Evolutionary conservation across 148 eudicot genomes (phyloP).

Genomic region (Salicornia ramosissima): DNA sequence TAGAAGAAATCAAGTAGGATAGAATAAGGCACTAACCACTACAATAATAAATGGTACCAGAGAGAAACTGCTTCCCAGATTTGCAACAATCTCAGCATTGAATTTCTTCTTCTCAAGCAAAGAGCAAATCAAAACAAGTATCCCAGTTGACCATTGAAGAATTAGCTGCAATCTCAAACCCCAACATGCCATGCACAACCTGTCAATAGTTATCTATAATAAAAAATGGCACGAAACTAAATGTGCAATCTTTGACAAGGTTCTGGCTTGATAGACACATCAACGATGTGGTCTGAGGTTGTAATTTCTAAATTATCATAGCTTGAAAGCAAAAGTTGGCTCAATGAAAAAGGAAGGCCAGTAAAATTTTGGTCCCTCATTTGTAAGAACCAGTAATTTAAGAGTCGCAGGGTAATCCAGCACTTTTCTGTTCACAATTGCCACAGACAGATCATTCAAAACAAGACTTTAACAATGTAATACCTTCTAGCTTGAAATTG

Average conservation of each 20-base stretch:
- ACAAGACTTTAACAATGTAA: not conserved
- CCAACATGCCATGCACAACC: slow-evolving; percentile 37
- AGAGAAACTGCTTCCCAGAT: slow-evolving; percentile 97
- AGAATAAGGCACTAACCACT: slow-evolving; percentile 57
- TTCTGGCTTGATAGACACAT: slow-evolving; percentile 8
- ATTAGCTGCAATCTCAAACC: slow-evolving; percentile 76
- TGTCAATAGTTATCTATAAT: slow-evolving; percentile 27
- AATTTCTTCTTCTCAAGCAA: slow-evolving; percentile 77
- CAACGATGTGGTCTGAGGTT: not conserved
- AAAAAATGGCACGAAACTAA: slow-evolving; percentile 21
- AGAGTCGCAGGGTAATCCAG: not conserved
- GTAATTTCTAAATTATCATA: not conserved
- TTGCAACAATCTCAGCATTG: slow-evolving; percentile 59
- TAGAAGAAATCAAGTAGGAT: not conserved
- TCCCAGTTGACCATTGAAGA: slow-evolving; percentile 97
- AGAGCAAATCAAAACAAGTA: slow-evolving; percentile 73
- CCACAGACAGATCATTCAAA: not conserved
- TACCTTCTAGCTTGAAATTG: not conserved
- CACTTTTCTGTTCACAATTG: not conserved
- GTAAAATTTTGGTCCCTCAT: not conserved
- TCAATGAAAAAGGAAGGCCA: not conserved
- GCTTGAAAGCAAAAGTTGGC: not conserved
- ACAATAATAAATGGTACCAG: slow-evolving; percentile 78
- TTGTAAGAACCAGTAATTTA: not conserved
- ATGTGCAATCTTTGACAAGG: slow-evolving; percentile 6